Base-by-base conservation (phyloP, 306 rosid genomes). In the Hylodesmum podocarpum region DNA sequence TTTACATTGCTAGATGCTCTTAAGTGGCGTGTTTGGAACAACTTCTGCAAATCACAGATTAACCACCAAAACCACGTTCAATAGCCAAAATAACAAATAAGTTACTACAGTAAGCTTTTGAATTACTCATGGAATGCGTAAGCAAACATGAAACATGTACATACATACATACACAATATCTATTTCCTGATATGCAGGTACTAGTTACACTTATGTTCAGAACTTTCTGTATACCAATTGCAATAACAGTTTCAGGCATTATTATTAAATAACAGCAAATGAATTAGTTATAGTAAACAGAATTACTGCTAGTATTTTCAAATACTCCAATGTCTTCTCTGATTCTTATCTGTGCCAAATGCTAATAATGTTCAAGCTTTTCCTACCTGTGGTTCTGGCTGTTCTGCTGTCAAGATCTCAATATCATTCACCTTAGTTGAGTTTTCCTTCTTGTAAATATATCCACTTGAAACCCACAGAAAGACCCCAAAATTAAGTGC, bases 401-500 rank as follows among this genome's bases (percentile, higher is more conserved):
- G 11, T 4, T 33, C 37, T 63, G 49, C 49, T 3, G 13, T 50
- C 43, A 41, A 24, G 37, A 64, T 50, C 24, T 76, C 46, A 53
- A 51, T 6, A 22, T 39, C 57, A 65, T 65, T 53, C 27, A 67
- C 13, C 59, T 40, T 19, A 7, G 15, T 18, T 40, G 55, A 19
- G 14, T 54, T 54, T 55, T 77, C 81, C 13, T 54, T 29, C 67
- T 77, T 77, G 75, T 77, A 77, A 54, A 43, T 41, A 18, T 77
- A 77, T n/a, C 81, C 27, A 6, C 69, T 54, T 67, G 74, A 58
- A 0, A 28, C 69, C 81, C 81, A 54, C 7, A 77, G 25, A 67
- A 77, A 77, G 27, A 55, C 19, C 12, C 49, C 69, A 67, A 89
- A 36, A 73, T 88, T 91, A 12, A 91, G 29, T 0, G 59, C 18